phyloP scores from a whole-genome alignment of 495 filamentous ascomycete species.

The Penicillium atrosanguineum region DNA sequence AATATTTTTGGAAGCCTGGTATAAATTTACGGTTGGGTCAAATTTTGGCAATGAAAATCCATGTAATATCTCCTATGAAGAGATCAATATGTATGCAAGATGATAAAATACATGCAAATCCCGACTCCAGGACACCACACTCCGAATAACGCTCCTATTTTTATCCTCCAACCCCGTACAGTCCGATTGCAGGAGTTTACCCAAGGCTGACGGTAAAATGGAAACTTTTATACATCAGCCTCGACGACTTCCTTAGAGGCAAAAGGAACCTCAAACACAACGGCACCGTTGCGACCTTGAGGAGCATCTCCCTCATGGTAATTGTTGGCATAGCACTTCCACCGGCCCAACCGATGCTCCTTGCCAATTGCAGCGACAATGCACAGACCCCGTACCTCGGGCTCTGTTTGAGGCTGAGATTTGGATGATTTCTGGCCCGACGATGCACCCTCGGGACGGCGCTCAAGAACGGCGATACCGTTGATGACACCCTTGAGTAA shows the following conservation, averaged over 20 bases:
- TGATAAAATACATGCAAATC: constrained; percentile 11
- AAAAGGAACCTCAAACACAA: constrained; percentile 75
- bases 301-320: constrained; percentile 42
- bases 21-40: too few relatives aligned
- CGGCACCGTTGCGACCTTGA: constrained; percentile 70
- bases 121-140: constrained; percentile 9
- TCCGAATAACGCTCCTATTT: constrained; percentile 6
- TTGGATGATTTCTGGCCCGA: constrained; percentile 32
- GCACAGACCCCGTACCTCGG: constrained; percentile 61
- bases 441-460: constrained; percentile 34
- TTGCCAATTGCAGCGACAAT: constrained; percentile 82
- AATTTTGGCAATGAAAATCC: neutral
- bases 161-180: neutral
- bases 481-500: constrained; percentile 76
- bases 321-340: constrained; percentile 54
- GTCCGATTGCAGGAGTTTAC: neutral
- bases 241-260: constrained; percentile 17
- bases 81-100: constrained; percentile 8
- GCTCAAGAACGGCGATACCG: constrained; percentile 79
- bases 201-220: constrained; percentile 2
- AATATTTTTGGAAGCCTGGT: too few relatives aligned
- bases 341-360: constrained; percentile 78
- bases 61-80: neutral
- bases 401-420: constrained; percentile 55
- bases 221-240: constrained; percentile 27